Percentiles rank a stretch among this genome's conserved stretches.
Evolutionary conservation across 2,329 filamentous ascomycete species (phyloP).

Genomic region (Ophiostoma quercus): DNA sequence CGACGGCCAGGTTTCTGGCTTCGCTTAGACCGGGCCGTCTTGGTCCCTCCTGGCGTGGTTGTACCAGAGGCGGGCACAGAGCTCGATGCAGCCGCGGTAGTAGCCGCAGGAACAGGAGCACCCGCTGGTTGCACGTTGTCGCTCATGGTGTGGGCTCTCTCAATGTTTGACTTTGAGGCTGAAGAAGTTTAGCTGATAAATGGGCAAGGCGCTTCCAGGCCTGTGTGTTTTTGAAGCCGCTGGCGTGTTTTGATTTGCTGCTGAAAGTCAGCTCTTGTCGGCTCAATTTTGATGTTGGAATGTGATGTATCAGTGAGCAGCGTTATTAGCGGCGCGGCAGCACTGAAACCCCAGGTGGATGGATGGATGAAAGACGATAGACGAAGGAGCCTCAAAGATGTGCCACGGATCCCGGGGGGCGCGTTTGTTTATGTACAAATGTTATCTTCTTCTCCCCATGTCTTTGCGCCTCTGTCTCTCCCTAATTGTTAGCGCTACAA

Average conservation of each 20-base stretch:
- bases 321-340: not conserved
- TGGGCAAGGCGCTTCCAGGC: not conserved
- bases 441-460: not conserved
- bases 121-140: not conserved
- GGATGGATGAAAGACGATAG: not conserved
- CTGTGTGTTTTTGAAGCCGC: not conserved
- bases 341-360: not conserved
- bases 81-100: not conserved
- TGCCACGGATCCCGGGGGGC: not conserved
- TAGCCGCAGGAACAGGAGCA: not conserved
- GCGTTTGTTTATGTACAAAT: not conserved
- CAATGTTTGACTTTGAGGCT: not conserved
- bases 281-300: not conserved
- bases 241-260: not conserved
- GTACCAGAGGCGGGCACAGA: slow-evolving; percentile 18
- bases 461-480: not conserved
- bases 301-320: not conserved
- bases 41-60: slow-evolving; percentile 1
- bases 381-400: not conserved
- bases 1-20: slow-evolving; percentile 25
- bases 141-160: not conserved
- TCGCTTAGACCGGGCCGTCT: not conserved
- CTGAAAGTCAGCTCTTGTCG: not conserved
- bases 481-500: not conserved
- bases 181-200: not conserved